A percentile compares a stretch with the other conserved stretches of the same genome.
These are phyloP conservation scores for Taxillus chinensis DNA, from an alignment of 164 flowering plant genomes.

Conservation along the genomic window DNA sequence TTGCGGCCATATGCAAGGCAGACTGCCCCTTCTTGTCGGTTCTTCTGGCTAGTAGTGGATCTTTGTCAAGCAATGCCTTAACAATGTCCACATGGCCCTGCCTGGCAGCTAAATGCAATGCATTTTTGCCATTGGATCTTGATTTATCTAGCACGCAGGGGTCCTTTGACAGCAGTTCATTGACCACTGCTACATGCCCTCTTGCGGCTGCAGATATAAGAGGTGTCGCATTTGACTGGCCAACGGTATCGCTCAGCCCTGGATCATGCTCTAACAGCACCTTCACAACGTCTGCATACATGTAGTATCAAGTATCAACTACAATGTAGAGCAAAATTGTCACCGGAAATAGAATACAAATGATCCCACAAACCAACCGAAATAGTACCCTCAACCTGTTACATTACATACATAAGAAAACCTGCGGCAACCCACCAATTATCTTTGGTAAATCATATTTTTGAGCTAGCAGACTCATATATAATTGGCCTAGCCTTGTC, in stretches of 20 bases:
- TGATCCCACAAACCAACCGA: too few relatives aligned
- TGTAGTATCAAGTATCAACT: too few relatives aligned
- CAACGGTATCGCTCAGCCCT: conserved; percentile 37
- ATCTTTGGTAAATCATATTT: too few relatives aligned
- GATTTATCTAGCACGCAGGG: conserved; percentile 34
- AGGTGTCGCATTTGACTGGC: conserved; percentile 53
- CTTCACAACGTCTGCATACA: conserved; percentile 49
- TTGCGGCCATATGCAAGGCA: conserved; percentile 62
- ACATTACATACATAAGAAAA: too few relatives aligned
- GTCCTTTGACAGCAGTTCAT: conserved; percentile 41
- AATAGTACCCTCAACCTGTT: too few relatives aligned
- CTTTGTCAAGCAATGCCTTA: conserved; percentile 36
- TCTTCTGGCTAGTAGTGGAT: conserved; percentile 44
- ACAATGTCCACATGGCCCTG: conserved; percentile 59
- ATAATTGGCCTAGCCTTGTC: too few relatives aligned
- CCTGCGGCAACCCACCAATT: too few relatives aligned
- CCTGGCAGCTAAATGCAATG: conserved; percentile 53
- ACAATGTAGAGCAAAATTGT: too few relatives aligned
- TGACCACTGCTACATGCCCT: conserved; percentile 46
- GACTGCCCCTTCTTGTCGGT: conserved; percentile 64
- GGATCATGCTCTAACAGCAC: conserved; percentile 46
- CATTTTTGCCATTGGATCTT: conserved; percentile 57
- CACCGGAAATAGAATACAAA: too few relatives aligned
- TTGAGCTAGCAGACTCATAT: too few relatives aligned
- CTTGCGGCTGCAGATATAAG: conserved; percentile 53